Base-by-base conservation (phyloP, 73 alveolate genomes). In the Tetrahymena elliotti region DNA sequence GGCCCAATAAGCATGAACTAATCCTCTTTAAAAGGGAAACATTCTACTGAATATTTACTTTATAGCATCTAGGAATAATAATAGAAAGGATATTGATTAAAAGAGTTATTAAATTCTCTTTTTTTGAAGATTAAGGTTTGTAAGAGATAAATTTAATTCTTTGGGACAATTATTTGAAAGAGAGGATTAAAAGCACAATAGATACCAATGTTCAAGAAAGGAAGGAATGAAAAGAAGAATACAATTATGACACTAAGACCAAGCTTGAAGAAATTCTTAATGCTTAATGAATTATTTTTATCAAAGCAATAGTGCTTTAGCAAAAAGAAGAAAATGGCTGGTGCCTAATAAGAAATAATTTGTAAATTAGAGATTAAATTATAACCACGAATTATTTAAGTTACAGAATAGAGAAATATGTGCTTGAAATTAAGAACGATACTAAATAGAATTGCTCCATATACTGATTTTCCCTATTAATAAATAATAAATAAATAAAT, bases 1-100 rank as follows among this genome's bases (percentile, higher is more conserved):
- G 11, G 99, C 99, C 99, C 99, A 98, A 95, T 98, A 97, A 84
- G 98, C 96, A 96, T 98, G 99, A 34, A 97, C 98, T 47, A 98
- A 84, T 5, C 99, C 99, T 95, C 99, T 96, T 84, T 96, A 93
- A 36, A 98, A 96, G 12, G 99, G 99, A 94, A 98, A 98, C 94
- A 98, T 84, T 93, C 99, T 97, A 47, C 96, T 83, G 84, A 97
- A 92, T 12, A 98, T 97, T 95, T 97, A 97, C 13, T 93, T 95
- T 15, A 98, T 93, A 93, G 97, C 96, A 0, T 95, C 95, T 6
- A 97, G 93, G 6, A 4, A 10, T 47, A 1, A 15, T 8, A 98
- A 98, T 41, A 98, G 99, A 38, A 95, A 94, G 96, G 96, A 97
- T 53, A 98, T 68, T 33, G 97, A 37, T 52, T 95, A 40, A 53